These are phyloP conservation scores for Sclerotinia spermophila DNA, from an alignment of 2,329 filamentous ascomycete genomes.

Conservation along the genomic window DNA sequence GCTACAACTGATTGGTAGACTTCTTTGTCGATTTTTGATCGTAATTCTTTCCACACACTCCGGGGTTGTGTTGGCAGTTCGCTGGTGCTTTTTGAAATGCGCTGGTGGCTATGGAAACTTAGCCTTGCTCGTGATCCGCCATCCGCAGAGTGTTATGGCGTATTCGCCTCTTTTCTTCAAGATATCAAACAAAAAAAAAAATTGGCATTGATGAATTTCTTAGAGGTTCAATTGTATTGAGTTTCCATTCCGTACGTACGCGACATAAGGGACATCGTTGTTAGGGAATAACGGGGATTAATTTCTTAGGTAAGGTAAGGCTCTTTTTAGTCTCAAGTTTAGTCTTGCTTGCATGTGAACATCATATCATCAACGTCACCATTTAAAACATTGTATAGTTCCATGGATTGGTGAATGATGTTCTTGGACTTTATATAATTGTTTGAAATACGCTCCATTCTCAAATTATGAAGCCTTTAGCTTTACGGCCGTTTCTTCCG, in stretches of 20 bases:
- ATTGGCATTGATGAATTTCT: neutral
- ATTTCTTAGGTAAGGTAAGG: constrained; percentile 9
- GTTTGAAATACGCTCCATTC: neutral
- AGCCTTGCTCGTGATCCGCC: constrained; percentile 19
- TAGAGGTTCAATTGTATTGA: neutral
- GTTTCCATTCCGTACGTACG: constrained; percentile 13
- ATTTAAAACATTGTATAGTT: neutral
- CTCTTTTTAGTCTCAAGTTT: constrained; percentile 6
- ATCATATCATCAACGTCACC: constrained; percentile 14
- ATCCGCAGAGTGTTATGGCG: constrained; percentile 15
- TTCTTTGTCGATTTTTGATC: neutral
- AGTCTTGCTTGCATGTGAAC: neutral
- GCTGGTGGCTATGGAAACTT: constrained; percentile 17
- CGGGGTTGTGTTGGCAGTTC: constrained; percentile 5
- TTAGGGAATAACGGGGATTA: constrained; percentile 8
- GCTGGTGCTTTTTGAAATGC: constrained; percentile 11
- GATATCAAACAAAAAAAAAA: neutral
- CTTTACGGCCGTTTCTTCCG: constrained; percentile 28
- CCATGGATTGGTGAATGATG: neutral
- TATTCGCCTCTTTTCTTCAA: constrained; percentile 7
- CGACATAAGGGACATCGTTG: constrained; percentile 4
- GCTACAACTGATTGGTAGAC: neutral
- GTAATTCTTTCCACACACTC: constrained; percentile 1
- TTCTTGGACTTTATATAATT: neutral
- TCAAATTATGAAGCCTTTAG: constrained; percentile 30